Evolutionary conservation across 345 rosid species (phyloP).

Genomic region (Erucastrum elatum): DNA sequence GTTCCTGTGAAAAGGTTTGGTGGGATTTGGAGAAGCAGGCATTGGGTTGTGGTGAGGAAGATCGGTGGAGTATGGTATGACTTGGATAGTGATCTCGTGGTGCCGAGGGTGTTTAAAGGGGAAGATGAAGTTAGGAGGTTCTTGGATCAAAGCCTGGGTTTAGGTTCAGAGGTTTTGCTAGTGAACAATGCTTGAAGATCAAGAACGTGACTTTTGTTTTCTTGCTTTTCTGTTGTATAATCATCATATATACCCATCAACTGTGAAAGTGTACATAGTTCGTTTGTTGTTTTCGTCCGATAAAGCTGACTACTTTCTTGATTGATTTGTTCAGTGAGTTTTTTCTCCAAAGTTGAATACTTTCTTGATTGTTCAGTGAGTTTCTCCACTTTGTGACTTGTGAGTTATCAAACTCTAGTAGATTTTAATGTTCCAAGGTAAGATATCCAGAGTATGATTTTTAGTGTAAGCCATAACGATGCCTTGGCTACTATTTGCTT

Average conservation of each 20-base stretch:
- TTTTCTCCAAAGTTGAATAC: not conserved
- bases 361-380: not conserved
- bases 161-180: conserved; percentile 70
- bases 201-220: conserved; percentile 37
- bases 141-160: conserved; percentile 55
- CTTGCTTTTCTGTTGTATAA: not conserved
- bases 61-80: conserved; percentile 68
- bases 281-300: not conserved
- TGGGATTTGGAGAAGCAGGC: conserved; percentile 86
- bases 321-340: not conserved
- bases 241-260: not conserved
- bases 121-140: conserved; percentile 50
- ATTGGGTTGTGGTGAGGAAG: conserved; percentile 78
- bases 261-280: not conserved
- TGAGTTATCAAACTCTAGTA: not conserved
- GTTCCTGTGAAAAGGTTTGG: conserved; percentile 62
- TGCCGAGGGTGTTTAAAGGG: conserved; percentile 49
- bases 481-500: conserved; percentile 23
- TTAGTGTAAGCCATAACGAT: conserved; percentile 7
- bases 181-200: conserved; percentile 48
- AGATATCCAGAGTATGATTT: not conserved
- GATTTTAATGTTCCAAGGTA: not conserved
- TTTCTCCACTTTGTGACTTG: not conserved
- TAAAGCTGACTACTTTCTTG: not conserved
- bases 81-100: conserved; percentile 77